A percentile compares a stretch with the other conserved stretches of the same genome.
These are phyloP conservation scores for Yamadazyma dendronema DNA, from an alignment of 1,139 yeast genomes.

Conservation along the genomic window DNA sequence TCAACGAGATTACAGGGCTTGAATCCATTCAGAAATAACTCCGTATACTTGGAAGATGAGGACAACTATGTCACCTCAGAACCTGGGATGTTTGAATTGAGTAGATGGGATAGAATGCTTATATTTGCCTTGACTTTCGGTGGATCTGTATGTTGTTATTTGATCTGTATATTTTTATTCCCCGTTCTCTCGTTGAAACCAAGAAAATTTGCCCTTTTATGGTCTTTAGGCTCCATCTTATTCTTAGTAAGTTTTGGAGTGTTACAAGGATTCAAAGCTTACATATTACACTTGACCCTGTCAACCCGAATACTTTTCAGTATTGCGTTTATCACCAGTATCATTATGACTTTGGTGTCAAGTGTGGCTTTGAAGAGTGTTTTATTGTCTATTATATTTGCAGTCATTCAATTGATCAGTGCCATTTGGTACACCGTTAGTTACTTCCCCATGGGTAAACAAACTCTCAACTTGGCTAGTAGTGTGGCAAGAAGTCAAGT, in stretches of 20 bases:
- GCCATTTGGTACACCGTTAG: constrained; percentile 60
- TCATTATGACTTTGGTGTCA: constrained; percentile 47
- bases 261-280: constrained; percentile 51
- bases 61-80: constrained; percentile 45
- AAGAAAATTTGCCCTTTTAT: constrained; percentile 55
- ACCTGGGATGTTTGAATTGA: constrained; percentile 48
- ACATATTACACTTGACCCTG: constrained; percentile 47
- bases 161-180: constrained; percentile 53
- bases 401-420: constrained; percentile 49
- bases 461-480: constrained; percentile 52
- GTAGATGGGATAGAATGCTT: constrained; percentile 59
- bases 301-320: constrained; percentile 54
- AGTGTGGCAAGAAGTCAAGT: constrained; percentile 57
- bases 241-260: constrained; percentile 59
- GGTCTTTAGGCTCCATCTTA: constrained; percentile 61
- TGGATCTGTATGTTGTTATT: constrained; percentile 53
- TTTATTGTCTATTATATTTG: constrained; percentile 49
- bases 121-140: constrained; percentile 55
- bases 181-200: constrained; percentile 58
- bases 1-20: constrained; percentile 30
- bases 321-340: constrained; percentile 46
- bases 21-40: constrained; percentile 40
- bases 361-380: constrained; percentile 48
- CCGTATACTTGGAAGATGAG: constrained; percentile 43
- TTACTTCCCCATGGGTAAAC: constrained; percentile 62